These are phyloP conservation scores for Candida saitoana DNA, from an alignment of 805 yeast species.

Conservation along the genomic window DNA sequence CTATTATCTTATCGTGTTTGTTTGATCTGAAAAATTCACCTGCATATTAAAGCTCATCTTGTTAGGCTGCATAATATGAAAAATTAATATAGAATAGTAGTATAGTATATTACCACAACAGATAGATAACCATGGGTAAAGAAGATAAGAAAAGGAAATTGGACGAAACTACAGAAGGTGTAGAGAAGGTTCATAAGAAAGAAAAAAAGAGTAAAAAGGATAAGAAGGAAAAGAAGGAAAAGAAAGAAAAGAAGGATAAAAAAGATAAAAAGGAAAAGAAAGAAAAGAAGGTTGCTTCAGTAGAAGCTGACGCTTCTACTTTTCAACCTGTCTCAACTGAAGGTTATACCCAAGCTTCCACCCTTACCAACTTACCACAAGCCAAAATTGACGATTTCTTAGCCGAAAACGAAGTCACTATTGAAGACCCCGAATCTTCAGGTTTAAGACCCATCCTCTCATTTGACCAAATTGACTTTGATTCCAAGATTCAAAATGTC, in stretches of 20 bases:
- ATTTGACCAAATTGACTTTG: slow-evolving; percentile 56
- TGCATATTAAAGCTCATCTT: neutral
- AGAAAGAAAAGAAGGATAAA: slow-evolving; percentile 22
- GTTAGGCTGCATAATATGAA: neutral
- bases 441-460: slow-evolving; percentile 64
- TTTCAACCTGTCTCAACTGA: slow-evolving; percentile 10
- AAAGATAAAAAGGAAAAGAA: slow-evolving; percentile 26
- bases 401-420: slow-evolving; percentile 67
- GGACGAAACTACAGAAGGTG: slow-evolving; percentile 9
- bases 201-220: slow-evolving; percentile 36
- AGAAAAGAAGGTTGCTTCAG: slow-evolving; percentile 16
- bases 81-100: neutral
- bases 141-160: slow-evolving; percentile 20
- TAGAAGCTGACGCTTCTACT: slow-evolving; percentile 11
- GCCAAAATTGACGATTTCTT: slow-evolving; percentile 60
- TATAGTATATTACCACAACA: too few relatives aligned
- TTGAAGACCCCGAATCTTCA: slow-evolving; percentile 62
- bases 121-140: slow-evolving; percentile 14
- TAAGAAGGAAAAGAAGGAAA: slow-evolving; percentile 28
- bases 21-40: neutral
- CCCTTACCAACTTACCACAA: slow-evolving; percentile 41
- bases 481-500: slow-evolving; percentile 52
- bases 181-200: slow-evolving; percentile 25
- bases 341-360: slow-evolving; percentile 36
- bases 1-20: too few relatives aligned